phyloP scores from a whole-genome alignment of 2,329 filamentous ascomycete species.

The Talaromyces pinophilus region DNA sequence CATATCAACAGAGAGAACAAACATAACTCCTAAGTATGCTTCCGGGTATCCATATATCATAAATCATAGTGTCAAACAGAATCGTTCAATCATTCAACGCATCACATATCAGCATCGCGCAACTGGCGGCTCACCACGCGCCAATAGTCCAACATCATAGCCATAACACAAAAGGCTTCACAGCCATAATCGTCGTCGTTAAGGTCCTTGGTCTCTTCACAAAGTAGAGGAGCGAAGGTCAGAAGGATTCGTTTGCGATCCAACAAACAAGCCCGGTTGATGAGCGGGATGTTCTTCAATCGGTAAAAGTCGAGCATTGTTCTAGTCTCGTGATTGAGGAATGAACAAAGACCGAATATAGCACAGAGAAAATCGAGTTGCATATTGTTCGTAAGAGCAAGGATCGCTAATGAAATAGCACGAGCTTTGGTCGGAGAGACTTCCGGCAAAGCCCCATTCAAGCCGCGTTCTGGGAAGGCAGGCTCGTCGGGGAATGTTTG shows the following conservation, averaged over 20 bases:
- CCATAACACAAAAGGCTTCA: slow-evolving; percentile 34
- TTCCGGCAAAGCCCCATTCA: slow-evolving; percentile 29
- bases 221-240: slow-evolving; percentile 38
- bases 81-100: neutral
- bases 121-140: slow-evolving; percentile 38
- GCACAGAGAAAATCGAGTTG: slow-evolving; percentile 45
- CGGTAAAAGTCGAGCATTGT: slow-evolving; percentile 27
- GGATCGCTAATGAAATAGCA: slow-evolving; percentile 41
- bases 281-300: slow-evolving; percentile 25
- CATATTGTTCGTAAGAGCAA: slow-evolving; percentile 41
- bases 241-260: slow-evolving; percentile 34
- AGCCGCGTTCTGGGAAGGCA: slow-evolving; percentile 23
- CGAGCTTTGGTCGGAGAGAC: slow-evolving; percentile 31
- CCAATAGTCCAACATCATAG: slow-evolving; percentile 41
- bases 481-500: slow-evolving; percentile 25
- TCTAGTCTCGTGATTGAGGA: slow-evolving; percentile 34
- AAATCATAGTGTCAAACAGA: slow-evolving; percentile 14
- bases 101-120: slow-evolving; percentile 31
- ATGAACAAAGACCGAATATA: slow-evolving; percentile 41
- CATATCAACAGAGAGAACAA: neutral
- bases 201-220: slow-evolving; percentile 24
- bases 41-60: slow-evolving; percentile 15
- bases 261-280: slow-evolving; percentile 28
- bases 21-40: slow-evolving; percentile 9
- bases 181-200: slow-evolving; percentile 28